Conservation (phyloP, 139 green algal genomes). For the Deuterostichococcus epilithicus region DNA sequence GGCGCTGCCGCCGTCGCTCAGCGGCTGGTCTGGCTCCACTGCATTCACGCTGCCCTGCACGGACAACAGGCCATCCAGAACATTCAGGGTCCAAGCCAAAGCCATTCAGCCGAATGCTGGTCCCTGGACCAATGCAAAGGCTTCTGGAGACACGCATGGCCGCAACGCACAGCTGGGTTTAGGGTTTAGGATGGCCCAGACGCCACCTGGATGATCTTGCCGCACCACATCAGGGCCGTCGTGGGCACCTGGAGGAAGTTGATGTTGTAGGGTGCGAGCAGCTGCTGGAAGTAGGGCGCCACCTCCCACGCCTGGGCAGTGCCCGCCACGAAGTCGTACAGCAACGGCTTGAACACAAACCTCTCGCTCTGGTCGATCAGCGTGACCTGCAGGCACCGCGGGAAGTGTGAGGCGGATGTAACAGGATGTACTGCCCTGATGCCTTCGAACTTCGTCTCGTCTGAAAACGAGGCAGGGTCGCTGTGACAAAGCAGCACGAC, state of each 20-base stretch:
- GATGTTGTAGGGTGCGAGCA: conserved; percentile 82
- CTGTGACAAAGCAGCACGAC: background rate
- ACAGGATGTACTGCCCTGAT: background rate
- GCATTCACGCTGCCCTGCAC: conserved; percentile 8
- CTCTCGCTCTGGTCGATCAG: conserved; percentile 89
- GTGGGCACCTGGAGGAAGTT: conserved; percentile 80
- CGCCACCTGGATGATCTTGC: too few species aligned
- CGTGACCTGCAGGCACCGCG: conserved; percentile 56
- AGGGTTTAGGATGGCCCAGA: too few species aligned
- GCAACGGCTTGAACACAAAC: conserved; percentile 98
- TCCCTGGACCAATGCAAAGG: too few species aligned
- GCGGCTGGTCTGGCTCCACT: conserved; percentile 10
- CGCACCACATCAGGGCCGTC: too few species aligned
- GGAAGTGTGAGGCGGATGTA: background rate
- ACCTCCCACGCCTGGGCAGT: conserved; percentile 77
- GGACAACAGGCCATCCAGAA: background rate
- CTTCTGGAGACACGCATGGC: too few species aligned
- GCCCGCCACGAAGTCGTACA: conserved; percentile 95
- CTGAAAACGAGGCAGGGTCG: background rate
- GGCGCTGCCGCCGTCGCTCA: conserved; percentile 13
- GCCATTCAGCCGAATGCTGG: too few species aligned
- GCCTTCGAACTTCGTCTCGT: too few species aligned
- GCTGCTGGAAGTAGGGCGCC: conserved; percentile 77
- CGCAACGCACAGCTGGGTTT: too few species aligned
- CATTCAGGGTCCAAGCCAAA: too few species aligned